These are phyloP conservation scores for Phylloporus arenicola DNA, from an alignment of 768 basidiomycete species.

Conservation along the genomic window DNA sequence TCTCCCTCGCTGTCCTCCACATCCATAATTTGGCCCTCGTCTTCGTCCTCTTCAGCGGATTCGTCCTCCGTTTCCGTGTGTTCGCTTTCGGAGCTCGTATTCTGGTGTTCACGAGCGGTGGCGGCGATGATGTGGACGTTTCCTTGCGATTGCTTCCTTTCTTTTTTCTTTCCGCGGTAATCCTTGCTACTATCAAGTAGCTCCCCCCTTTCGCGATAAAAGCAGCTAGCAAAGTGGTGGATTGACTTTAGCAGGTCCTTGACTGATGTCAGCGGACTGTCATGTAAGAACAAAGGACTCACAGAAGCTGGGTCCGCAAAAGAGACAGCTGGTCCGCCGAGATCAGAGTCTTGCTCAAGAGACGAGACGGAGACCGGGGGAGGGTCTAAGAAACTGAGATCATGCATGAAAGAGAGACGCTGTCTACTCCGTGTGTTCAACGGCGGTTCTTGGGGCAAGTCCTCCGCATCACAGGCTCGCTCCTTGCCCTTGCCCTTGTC, in stretches of 20 bases:
- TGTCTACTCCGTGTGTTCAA: constrained; percentile 30
- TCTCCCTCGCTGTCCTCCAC: constrained; percentile 8
- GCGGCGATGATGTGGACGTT: constrained; percentile 22
- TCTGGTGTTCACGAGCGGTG: not conserved
- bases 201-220: constrained; percentile 60
- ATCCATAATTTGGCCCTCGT: constrained; percentile 7
- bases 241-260: constrained; percentile 50
- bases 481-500: constrained; percentile 23
- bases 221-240: constrained; percentile 46
- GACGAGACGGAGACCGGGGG: constrained; percentile 11
- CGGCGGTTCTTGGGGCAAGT: constrained; percentile 10
- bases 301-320: constrained; percentile 49
- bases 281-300: constrained; percentile 13
- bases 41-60: constrained; percentile 13
- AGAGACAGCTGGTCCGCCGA: constrained; percentile 7
- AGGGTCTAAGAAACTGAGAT: constrained; percentile 52
- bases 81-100: constrained; percentile 8
- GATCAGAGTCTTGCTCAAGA: constrained; percentile 6
- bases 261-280: constrained; percentile 17
- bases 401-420: constrained; percentile 41
- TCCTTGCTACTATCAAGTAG: constrained; percentile 46
- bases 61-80: constrained; percentile 13
- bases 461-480: constrained; percentile 13
- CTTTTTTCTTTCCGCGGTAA: constrained; percentile 41
- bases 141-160: constrained; percentile 12